Conservation (phyloP, 2,329 filamentous ascomycete genomes). For the Clonostachys byssicola region DNA sequence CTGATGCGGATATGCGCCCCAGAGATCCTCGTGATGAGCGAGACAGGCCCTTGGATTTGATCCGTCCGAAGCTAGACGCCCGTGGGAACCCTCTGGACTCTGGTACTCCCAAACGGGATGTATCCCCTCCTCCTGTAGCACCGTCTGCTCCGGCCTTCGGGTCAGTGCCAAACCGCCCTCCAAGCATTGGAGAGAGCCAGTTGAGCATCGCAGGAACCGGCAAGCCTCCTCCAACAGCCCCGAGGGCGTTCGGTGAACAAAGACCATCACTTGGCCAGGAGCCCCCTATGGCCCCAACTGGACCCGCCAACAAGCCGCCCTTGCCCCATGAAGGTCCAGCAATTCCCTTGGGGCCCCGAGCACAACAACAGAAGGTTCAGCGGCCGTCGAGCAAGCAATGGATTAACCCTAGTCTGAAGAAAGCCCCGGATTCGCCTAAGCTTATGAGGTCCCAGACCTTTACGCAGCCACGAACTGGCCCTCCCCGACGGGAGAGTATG, state of each 20-base stretch:
- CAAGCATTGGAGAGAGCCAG: slow-evolving; percentile 22
- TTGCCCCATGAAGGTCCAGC: slow-evolving; percentile 21
- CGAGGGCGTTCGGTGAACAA: slow-evolving; percentile 47
- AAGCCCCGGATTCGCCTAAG: slow-evolving; percentile 47
- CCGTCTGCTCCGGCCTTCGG: slow-evolving; percentile 56
- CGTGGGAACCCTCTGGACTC: slow-evolving; percentile 41
- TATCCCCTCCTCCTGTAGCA: slow-evolving; percentile 53
- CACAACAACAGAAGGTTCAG: slow-evolving; percentile 39
- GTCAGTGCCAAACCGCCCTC: slow-evolving; percentile 43
- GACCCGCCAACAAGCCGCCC: slow-evolving; percentile 29
- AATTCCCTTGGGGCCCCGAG: slow-evolving; percentile 50
- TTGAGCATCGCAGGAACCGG: slow-evolving; percentile 21
- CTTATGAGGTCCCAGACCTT: slow-evolving; percentile 45
- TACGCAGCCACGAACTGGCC: slow-evolving; percentile 30
- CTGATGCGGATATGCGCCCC: slow-evolving; percentile 33
- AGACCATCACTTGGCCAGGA: slow-evolving; percentile 16
- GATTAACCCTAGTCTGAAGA: slow-evolving; percentile 51
- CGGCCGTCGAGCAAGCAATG: slow-evolving; percentile 56
- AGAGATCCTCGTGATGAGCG: slow-evolving; percentile 43
- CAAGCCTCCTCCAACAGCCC: slow-evolving; percentile 50
- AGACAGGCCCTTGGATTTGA: slow-evolving; percentile 37
- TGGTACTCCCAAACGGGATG: slow-evolving; percentile 39
- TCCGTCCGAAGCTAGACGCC: slow-evolving; percentile 44
- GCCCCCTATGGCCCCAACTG: slow-evolving; percentile 19
- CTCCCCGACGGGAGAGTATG: slow-evolving; percentile 28